These are phyloP conservation scores for Closterium sp. DNA, from an alignment of 139 green algal genomes.

Conservation along the genomic window DNA sequence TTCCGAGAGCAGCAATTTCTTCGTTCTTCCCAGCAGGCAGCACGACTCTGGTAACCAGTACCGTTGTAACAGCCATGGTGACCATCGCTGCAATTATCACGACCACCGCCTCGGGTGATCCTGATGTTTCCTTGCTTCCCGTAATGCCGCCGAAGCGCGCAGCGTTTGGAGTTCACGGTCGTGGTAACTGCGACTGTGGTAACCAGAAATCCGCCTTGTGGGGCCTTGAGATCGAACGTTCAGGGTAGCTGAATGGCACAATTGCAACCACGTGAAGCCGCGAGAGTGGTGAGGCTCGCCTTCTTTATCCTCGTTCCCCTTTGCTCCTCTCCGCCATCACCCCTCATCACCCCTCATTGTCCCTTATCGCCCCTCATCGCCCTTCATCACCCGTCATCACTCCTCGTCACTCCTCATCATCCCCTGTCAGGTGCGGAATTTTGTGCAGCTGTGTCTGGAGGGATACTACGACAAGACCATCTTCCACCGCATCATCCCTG, in stretches of 20 bases:
- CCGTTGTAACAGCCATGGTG: too few species aligned
- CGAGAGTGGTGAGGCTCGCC: slow-evolving; percentile 56
- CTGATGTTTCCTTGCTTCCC: too few species aligned
- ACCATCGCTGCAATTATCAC: too few species aligned
- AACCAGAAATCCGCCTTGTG: slow-evolving; percentile 69
- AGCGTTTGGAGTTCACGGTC: too few species aligned
- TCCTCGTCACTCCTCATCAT: background rate
- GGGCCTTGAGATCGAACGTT: slow-evolving; percentile 91
- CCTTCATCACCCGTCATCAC: background rate
- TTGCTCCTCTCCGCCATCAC: background rate
- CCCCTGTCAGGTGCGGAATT: background rate
- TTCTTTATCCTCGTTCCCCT: background rate
- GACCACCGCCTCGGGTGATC: too few species aligned
- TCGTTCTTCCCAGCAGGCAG: too few species aligned
- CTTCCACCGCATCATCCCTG: slow-evolving; percentile 54
- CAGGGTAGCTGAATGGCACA: too few species aligned
- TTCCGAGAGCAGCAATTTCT: too few species aligned
- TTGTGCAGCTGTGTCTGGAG: slow-evolving; percentile 55
- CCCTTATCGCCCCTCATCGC: background rate
- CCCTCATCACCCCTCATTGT: too few species aligned
- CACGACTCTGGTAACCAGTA: too few species aligned
- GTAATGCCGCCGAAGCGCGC: too few species aligned
- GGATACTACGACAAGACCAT: slow-evolving; percentile 59
- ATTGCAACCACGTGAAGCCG: slow-evolving; percentile 90
- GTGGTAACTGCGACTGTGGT: too few species aligned